Evolutionary conservation across 1,284 basidiomycete species (phyloP), one percentile per base, ranked within the genome.

Genomic region (Pseudozyma hubeiensis): DNA sequence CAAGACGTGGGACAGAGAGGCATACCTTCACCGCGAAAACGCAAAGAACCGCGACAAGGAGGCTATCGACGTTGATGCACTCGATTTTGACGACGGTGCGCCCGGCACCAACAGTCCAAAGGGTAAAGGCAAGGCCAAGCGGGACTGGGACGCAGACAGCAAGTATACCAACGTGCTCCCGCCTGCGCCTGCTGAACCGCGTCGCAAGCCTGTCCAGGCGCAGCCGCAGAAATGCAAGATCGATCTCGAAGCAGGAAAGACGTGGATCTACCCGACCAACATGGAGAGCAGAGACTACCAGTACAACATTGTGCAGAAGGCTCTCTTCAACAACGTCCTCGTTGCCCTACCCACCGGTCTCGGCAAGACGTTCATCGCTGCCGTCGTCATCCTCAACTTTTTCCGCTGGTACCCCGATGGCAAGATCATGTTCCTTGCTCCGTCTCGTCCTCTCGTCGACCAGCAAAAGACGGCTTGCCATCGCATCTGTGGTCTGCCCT

Each of bases 281-380:
- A 88, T 89, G 51, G 89, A 91, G 1, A 93, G 92, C 79, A 90
- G 97, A 67, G 91, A 93, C 77, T 99, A 99, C 82, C 97, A 99
- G 80, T 96, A 89, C 84, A 97, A 98, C 75, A 98, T 99, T 67
- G 91, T 94, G 54, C 90, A 89, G 77, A 88, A 90, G 37, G 92
- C 91, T 78, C 88, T 99, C 33, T 94, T 92, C 64, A 92, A 97
- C 52, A 99, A 99, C 81, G 93, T 93, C 3, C 89, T 99, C 5
- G 95, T 98, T 24, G 92, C 94, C 0, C 87, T 99, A 11, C 97
- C 97, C 0, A 99, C 97, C 0, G 97, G 97, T 64, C 87, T 99
- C 7, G 97, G 97, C 19, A 99, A 99, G 87, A 99, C 97, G 0
- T 99, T 99, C 81, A 92, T 99, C 65, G 97, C 97, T 1, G 95